These are phyloP conservation scores for Delitschia confertaspora DNA, from an alignment of 495 filamentous ascomycete species.

Conservation along the genomic window DNA sequence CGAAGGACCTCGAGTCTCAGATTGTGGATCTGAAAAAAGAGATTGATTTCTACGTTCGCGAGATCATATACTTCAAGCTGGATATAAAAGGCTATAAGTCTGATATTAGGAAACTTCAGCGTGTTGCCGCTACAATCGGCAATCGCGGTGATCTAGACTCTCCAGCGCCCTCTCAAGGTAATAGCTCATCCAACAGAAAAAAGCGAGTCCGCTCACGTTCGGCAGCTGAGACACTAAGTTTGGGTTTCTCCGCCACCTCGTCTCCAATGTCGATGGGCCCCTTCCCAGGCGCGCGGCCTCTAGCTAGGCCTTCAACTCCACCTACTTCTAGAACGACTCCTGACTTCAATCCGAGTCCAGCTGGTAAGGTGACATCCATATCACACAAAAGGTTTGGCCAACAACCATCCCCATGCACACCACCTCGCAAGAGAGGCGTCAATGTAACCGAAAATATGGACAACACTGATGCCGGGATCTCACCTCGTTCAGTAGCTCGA, in stretches of 20 bases:
- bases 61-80: slow-evolving; percentile 29
- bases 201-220: neutral
- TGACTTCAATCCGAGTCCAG: slow-evolving; percentile 2
- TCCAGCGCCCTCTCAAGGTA: slow-evolving; percentile 4
- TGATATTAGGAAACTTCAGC: slow-evolving; percentile 24
- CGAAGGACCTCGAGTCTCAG: slow-evolving; percentile 1
- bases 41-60: slow-evolving; percentile 26
- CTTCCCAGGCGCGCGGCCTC: slow-evolving; percentile 8
- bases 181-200: neutral
- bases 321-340: neutral
- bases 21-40: slow-evolving; percentile 17
- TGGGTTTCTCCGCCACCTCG: slow-evolving; percentile 15
- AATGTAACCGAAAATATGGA: slow-evolving; percentile 15
- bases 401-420: slow-evolving; percentile 12
- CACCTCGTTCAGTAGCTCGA: slow-evolving; percentile 14
- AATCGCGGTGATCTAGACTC: slow-evolving; percentile 18
- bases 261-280: slow-evolving; percentile 20
- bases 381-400: neutral
- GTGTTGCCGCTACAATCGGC: slow-evolving; percentile 12
- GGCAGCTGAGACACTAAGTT: neutral
- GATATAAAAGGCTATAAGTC: slow-evolving; percentile 28
- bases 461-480: slow-evolving; percentile 20
- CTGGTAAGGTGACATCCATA: neutral
- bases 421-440: slow-evolving; percentile 8
- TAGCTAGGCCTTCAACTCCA: slow-evolving; percentile 13